Evolutionary conservation across 208 protist genomes (phyloP), one percentile per base, ranked within the genome.

Genomic region (Acanthamoeba triangularis): DNA sequence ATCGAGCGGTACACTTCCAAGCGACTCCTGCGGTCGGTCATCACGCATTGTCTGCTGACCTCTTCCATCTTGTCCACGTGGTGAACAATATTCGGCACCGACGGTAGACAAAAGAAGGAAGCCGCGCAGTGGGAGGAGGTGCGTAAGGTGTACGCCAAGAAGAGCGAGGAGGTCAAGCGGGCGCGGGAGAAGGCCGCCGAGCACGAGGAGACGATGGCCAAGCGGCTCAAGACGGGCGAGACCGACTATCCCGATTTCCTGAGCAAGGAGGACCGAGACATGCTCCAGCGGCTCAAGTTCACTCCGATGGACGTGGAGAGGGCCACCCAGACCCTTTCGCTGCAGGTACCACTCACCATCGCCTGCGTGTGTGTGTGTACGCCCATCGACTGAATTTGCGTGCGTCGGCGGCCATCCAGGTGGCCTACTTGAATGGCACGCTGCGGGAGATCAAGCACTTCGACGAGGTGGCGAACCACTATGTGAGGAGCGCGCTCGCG

Each of bases 371-470:
- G 25, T 44, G 33, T 10, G n/a, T 56, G 52, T 54, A 1, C 20
- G 7, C 61, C 16, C 61, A n/a, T 10, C 2, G 61, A 25, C 25
- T 23, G 3, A 14, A 0, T 37, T 5, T 23, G 65, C 37, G 63
- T 18, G 23, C 7, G 23, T 63, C 23, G 59, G n/a, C 25, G 33
- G 14, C 23, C 69, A 49, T 74, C 25, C 74, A 82, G 74, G 74
- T 52, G 41, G 74, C 54, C 37, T 82, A 54, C 20, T 52, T 82
- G 74, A 82, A 82, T 8, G 74, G 74, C 35, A 82, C 74, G 74
- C 11, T 82, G 74, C 30, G 74, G 41, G 74, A 52, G 41, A n/a
- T 82, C 10, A 54, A n/a, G 11, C 37, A 28, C 35, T 82, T 82
- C 23, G 74, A 82, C 44, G 37, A 23, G 44, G 7, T 25, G 74